Base-by-base conservation (phyloP, 202 grass and related monocot species). In the Zizania palustris region DNA sequence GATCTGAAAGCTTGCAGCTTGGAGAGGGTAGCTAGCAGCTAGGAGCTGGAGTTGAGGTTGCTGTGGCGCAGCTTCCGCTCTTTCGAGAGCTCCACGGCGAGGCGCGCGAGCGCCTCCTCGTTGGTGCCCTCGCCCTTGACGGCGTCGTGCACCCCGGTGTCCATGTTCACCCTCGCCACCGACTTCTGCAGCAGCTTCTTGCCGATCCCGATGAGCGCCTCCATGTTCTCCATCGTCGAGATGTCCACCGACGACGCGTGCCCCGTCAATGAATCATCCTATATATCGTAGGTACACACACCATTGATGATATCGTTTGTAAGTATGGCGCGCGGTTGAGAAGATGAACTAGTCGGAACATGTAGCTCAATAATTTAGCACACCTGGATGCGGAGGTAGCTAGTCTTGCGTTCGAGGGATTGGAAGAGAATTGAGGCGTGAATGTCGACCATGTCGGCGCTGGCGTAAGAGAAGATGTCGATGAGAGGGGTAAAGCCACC, bases 371-470 rank as follows among this genome's bases (percentile, higher is more conserved):
- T 50, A 50, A 50, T 7, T 42, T 3, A 10, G 54, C 21, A 28
- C 50, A 89, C 87, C 84, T 96, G 82, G n/a, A 92, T 96, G 19
- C 89, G 78, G 39, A 96, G 87, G 69, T 96, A 92, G 4, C 81
- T 84, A 19, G 75, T 34, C 82, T 90, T 33, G 0, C 75, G 80
- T 0, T 44, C 37, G 11, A 96, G 92, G 0, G 86, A 62, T 48
- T 88, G 36, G 21, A 96, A 96, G 3, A 96, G 74, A 2, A 89
- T 56, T 0, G 75, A 40, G 1, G 81, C 65, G 34, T 92, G 89
- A 64, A 96, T 90, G 59, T 96, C 82, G 1, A 92, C 89, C 93
- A 96, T 90, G 74, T 96, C 89, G 3, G 84, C 79, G 46, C 86
- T 92, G 1, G 82, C 86, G 5, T 96, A 84, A 3, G 70, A 73